Evolutionary conservation across 441 rosid genomes (phyloP).

Genomic region (Euphorbia corollata): DNA sequence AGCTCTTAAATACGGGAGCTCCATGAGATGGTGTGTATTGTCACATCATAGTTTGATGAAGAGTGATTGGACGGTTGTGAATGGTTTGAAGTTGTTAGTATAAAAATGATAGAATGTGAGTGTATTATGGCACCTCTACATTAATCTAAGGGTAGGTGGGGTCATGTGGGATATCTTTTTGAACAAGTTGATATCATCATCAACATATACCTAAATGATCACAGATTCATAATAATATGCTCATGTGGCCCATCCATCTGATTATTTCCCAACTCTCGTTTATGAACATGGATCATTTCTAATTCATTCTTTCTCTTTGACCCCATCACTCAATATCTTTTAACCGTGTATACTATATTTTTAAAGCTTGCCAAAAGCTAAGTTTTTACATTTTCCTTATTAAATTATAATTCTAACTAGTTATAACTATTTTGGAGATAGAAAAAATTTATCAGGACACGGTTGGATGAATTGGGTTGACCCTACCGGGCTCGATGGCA

Average conservation of each 20-base stretch:
- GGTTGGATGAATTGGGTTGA: too few relatives aligned
- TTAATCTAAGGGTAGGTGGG: neutral
- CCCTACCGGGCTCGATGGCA: too few relatives aligned
- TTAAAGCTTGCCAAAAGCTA: too few relatives aligned
- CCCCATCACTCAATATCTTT: neutral
- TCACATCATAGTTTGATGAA: neutral
- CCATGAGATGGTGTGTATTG: neutral
- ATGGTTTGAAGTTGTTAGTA: neutral
- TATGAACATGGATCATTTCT: constrained; percentile 21
- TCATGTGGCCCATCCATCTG: constrained; percentile 13
- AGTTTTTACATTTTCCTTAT: too few relatives aligned
- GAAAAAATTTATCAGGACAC: too few relatives aligned
- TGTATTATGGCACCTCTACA: constrained; percentile 3
- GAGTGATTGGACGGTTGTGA: constrained; percentile 10
- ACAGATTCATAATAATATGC: neutral
- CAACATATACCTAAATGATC: constrained; percentile 3
- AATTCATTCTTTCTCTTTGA: neutral
- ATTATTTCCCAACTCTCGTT: neutral
- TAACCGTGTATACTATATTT: neutral
- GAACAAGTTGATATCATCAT: constrained; percentile 3
- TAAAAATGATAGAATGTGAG: neutral
- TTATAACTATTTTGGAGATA: too few relatives aligned
- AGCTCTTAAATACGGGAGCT: too few relatives aligned
- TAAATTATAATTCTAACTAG: too few relatives aligned
- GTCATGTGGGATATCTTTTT: neutral